A percentile compares a stretch with the other conserved stretches of the same genome.
These are phyloP conservation scores for Excoecaria cochinchinensis DNA, from an alignment of 345 rosid genomes.

Conservation along the genomic window DNA sequence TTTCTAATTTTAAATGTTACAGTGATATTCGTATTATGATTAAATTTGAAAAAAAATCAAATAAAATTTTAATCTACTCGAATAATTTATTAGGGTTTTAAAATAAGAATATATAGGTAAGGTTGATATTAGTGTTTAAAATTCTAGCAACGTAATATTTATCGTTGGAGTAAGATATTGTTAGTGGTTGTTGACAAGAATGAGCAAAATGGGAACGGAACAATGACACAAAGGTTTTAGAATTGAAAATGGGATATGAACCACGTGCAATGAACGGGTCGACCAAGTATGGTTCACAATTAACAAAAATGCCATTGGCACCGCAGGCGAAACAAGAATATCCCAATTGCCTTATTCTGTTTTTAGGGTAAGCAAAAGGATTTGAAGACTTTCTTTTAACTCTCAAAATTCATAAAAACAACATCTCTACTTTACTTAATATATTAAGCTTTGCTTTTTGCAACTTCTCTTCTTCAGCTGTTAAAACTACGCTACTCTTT, in stretches of 20 bases:
- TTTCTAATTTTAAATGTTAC: too few relatives aligned
- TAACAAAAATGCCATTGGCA: slow-evolving; percentile 18
- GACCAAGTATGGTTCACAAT: background rate
- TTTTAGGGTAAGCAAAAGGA: slow-evolving; percentile 7
- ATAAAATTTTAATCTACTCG: too few relatives aligned
- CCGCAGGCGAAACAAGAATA: background rate
- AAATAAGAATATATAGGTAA: too few relatives aligned
- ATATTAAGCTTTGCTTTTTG: slow-evolving; percentile 2
- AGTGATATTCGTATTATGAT: too few relatives aligned
- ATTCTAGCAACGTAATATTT: too few relatives aligned
- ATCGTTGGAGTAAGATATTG: too few relatives aligned
- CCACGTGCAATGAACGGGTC: slow-evolving; percentile 30
- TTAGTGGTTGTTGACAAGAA: too few relatives aligned
- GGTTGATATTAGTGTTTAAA: too few relatives aligned
- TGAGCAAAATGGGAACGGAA: too few relatives aligned
- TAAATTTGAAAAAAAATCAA: too few relatives aligned
- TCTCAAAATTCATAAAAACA: background rate
- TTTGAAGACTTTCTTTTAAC: background rate
- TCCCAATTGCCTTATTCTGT: background rate
- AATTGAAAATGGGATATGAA: background rate
- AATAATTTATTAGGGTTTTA: too few relatives aligned
- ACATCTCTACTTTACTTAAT: background rate
- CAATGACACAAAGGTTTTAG: too few relatives aligned
- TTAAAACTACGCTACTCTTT: slow-evolving; percentile 17
- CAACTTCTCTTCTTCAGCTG: slow-evolving; percentile 23